Evolutionary conservation across 805 yeast species (phyloP).

Genomic region (Schwanniomyces sp.): DNA sequence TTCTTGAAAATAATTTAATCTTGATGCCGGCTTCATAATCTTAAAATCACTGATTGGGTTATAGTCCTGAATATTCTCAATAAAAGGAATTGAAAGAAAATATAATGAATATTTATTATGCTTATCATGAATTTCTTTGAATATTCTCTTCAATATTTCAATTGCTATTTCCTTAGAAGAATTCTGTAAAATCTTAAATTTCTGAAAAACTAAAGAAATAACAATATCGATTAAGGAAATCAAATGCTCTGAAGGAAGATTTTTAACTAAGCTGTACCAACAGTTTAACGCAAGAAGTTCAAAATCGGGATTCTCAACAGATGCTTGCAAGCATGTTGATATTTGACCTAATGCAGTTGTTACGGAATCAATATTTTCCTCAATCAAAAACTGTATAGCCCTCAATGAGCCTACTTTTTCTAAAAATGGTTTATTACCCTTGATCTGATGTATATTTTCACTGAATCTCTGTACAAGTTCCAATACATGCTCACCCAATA

Average conservation of each 20-base stretch:
- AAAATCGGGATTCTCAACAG: constrained; percentile 62
- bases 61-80: constrained; percentile 32
- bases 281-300: constrained; percentile 64
- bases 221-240: constrained; percentile 71
- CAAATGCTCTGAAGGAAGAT: constrained; percentile 56
- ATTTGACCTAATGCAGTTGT: constrained; percentile 73
- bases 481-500: constrained; percentile 57
- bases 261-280: constrained; percentile 61
- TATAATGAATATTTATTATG: constrained; percentile 49
- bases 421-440: constrained; percentile 68
- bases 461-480: constrained; percentile 80
- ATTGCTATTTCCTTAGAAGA: constrained; percentile 53
- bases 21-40: constrained; percentile 30
- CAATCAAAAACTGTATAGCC: constrained; percentile 70
- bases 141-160: constrained; percentile 44
- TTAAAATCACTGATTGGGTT: constrained; percentile 15
- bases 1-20: constrained; percentile 44
- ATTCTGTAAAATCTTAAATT: constrained; percentile 53
- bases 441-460: constrained; percentile 71
- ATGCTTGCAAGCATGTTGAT: constrained; percentile 80
- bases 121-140: constrained; percentile 28
- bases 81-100: constrained; percentile 52
- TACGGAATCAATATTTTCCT: constrained; percentile 53
- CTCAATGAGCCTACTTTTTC: constrained; percentile 70
- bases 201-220: constrained; percentile 70